Conservation (phyloP, 2,329 filamentous ascomycete species). For the Curvularia sp. region DNA sequence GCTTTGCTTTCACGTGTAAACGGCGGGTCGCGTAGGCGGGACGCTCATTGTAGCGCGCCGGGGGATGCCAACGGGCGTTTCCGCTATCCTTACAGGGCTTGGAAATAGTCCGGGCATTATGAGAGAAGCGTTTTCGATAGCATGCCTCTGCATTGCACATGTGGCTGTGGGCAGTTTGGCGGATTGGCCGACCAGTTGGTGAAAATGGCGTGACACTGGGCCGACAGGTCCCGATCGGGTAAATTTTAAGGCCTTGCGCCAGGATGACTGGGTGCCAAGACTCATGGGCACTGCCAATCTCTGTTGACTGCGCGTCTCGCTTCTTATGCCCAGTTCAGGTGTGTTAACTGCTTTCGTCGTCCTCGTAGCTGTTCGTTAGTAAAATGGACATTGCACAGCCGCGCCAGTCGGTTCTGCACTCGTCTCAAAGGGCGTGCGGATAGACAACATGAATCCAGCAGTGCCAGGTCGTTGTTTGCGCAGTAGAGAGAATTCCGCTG, state of each 20-base stretch:
- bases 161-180: conserved; percentile 17
- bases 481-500: neutral
- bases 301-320: neutral
- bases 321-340: neutral
- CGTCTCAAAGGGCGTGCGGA: neutral
- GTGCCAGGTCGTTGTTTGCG: neutral
- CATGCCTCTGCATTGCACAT: conserved; percentile 18
- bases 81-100: conserved; percentile 24
- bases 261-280: neutral
- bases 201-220: conserved; percentile 32
- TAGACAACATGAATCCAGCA: neutral
- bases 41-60: conserved; percentile 1
- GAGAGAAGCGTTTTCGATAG: conserved; percentile 2
- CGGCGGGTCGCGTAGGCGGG: neutral
- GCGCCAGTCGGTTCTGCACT: neutral
- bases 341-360: neutral
- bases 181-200: conserved; percentile 9
- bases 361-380: neutral
- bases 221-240: conserved; percentile 5
- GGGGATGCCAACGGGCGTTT: conserved; percentile 22
- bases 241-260: conserved; percentile 1
- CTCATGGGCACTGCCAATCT: neutral
- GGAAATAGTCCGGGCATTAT: conserved; percentile 18
- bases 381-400: neutral
- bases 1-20: conserved; percentile 1